Evolutionary conservation across 176 grass and related monocot species (phyloP).

Genomic region (Bonia amplexicaulis): DNA sequence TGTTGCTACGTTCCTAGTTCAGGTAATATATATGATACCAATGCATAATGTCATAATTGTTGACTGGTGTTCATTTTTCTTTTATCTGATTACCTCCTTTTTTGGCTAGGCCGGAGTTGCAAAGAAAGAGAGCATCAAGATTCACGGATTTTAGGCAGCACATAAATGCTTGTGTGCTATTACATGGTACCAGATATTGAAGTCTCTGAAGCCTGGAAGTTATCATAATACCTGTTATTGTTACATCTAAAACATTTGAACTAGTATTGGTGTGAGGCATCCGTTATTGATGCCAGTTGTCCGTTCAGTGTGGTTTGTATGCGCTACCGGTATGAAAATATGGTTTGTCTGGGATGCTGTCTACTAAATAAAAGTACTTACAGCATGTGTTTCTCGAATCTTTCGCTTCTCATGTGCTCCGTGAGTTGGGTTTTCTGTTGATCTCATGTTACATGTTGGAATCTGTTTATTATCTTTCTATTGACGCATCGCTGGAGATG

Average conservation of each 20-base stretch:
- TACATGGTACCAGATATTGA: background rate
- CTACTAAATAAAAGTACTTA: conserved; percentile 9
- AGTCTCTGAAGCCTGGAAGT: conserved; percentile 16
- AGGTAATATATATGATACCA: conserved; percentile 22
- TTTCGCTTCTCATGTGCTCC: background rate
- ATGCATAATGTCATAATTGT: background rate
- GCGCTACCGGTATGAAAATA: background rate
- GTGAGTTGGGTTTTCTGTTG: background rate
- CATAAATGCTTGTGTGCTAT: background rate
- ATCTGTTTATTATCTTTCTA: background rate
- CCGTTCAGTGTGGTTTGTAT: conserved; percentile 19
- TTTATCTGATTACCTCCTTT: background rate
- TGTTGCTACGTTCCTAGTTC: conserved; percentile 51
- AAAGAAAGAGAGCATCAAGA: conserved; percentile 65
- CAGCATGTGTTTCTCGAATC: background rate
- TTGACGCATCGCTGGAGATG: background rate
- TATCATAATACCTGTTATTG: background rate
- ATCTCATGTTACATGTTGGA: background rate
- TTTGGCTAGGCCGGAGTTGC: conserved; percentile 42
- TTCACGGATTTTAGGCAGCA: conserved; percentile 48
- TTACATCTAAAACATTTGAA: background rate
- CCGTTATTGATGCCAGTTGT: conserved; percentile 33
- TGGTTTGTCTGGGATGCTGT: background rate
- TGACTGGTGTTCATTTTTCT: background rate
- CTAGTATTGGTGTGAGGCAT: background rate